Conservation (phyloP, 208 protist genomes). For the Acanthamoeba healyi region DNA sequence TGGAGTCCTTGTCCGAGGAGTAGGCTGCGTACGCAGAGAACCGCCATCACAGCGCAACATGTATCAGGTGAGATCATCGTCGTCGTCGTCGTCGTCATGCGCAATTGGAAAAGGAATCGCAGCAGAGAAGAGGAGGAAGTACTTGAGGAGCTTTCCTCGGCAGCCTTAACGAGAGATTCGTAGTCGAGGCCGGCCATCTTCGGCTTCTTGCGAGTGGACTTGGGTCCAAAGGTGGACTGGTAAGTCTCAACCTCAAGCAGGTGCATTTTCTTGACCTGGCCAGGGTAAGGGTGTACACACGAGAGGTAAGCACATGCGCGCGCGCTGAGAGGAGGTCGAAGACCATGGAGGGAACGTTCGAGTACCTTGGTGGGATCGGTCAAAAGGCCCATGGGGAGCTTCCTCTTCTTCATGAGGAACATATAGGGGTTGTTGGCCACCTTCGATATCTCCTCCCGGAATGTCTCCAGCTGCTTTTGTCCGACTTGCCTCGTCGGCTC, state of each 20-base stretch:
- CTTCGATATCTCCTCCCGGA: conserved; percentile 96
- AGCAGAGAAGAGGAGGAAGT: background rate
- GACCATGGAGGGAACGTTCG: background rate
- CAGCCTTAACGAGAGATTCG: conserved; percentile 4
- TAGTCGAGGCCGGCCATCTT: conserved; percentile 81
- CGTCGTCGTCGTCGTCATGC: too few relatives aligned
- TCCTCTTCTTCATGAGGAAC: conserved; percentile 97
- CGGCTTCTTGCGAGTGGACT: conserved; percentile 94
- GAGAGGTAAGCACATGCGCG: background rate
- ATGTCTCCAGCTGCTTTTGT: conserved; percentile 96
- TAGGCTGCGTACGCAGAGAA: conserved; percentile 76
- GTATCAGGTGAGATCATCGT: too few relatives aligned
- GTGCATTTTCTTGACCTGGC: conserved; percentile 91
- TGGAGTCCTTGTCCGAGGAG: conserved; percentile 89
- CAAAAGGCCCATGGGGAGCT: conserved; percentile 97
- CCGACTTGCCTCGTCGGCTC: conserved; percentile 97
- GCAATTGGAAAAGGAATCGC: too few relatives aligned
- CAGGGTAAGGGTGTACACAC: background rate
- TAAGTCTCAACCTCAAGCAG: conserved; percentile 96
- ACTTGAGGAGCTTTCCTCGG: background rate
- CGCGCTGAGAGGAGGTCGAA: background rate
- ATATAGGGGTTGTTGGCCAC: conserved; percentile 98
- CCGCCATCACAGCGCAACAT: background rate
- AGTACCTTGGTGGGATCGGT: conserved; percentile 89
- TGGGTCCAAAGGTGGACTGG: conserved; percentile 97